Base-by-base conservation (phyloP, 148 eudicot genomes). In the Dianthus caryophyllus region DNA sequence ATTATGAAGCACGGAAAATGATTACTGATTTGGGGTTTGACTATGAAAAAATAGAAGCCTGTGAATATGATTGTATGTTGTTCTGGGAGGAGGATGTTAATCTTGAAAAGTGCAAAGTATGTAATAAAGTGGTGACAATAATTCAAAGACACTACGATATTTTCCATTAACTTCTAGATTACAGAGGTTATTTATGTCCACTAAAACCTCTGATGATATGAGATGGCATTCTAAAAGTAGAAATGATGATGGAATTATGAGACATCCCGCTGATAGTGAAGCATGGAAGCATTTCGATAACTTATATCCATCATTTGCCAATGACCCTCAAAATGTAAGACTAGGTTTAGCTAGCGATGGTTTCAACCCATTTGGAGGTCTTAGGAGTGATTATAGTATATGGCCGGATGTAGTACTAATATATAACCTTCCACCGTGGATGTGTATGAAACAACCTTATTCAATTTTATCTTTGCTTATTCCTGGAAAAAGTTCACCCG, bases 301-400 rank as follows among this genome's bases (percentile, higher is more conserved):
- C 41, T 64, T 15, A 0, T 1, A 24, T 69, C 71, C 16, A 2
- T 44, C n/a, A 61, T 59, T 0, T 69, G 65, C n/a, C n/a, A n/a
- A n/a, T n/a, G n/a, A n/a, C n/a, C n/a, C n/a, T n/a, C n/a, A n/a
- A n/a, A n/a, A n/a, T 75, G 67, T 75, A 0, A 67, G 79, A 51
- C 51, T 67, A 12, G 68, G 73, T 3, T 39, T 78, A 51, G 75
- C 75, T 18, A 70, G 43, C 36, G 76, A 74, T 38, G 69, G 76
- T 0, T 78, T 79, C 43, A 71, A 75, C 27, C 43, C 43, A 4
- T 39, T 39, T 39, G 43, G 1, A n/a, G n/a, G n/a, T n/a, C n/a
- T n/a, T n/a, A n/a, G n/a, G n/a, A n/a, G n/a, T n/a, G n/a, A n/a
- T n/a, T 57, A 74, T 71, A 71, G 76, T 31, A 73, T 68, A 50